phyloP scores from a whole-genome alignment of 208 protist genomes.

The Leishmania braziliensis region DNA sequence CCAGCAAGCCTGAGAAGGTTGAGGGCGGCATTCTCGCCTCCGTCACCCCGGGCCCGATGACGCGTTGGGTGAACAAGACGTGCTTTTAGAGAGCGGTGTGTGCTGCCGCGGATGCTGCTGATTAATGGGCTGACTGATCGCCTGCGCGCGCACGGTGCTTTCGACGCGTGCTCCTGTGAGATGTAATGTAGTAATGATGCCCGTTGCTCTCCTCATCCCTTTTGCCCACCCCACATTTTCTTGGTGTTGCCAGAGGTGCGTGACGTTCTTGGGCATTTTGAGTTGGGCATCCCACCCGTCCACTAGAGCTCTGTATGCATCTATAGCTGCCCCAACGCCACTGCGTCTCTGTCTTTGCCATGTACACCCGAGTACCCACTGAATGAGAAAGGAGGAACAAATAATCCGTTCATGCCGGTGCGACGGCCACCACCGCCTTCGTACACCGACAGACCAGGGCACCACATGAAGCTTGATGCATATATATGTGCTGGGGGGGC shows the following conservation, averaged over 20 bases:
- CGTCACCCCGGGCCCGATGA: slow-evolving; percentile 53
- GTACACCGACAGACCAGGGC: background rate
- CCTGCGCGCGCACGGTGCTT: background rate
- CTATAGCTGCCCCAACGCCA: background rate
- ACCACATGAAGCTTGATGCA: background rate
- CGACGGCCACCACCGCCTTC: background rate
- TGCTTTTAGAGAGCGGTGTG: slow-evolving; percentile 28
- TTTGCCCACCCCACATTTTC: background rate
- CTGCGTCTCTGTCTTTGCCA: background rate
- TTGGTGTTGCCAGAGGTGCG: background rate
- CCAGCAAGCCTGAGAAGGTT: slow-evolving; percentile 9
- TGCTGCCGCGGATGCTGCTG: background rate
- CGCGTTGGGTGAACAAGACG: slow-evolving; percentile 66
- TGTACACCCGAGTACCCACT: background rate
- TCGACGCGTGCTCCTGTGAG: background rate
- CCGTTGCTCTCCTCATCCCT: background rate
- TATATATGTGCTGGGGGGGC: background rate
- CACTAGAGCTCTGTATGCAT: background rate
- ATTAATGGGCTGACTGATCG: background rate
- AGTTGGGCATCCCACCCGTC: background rate
- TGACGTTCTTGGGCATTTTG: background rate
- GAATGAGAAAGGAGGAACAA: background rate
- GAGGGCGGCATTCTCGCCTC: slow-evolving; percentile 33
- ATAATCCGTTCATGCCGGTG: background rate
- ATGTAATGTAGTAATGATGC: background rate